phyloP scores from a whole-genome alignment of 495 filamentous ascomycete genomes.

The Copromyces sp. region DNA sequence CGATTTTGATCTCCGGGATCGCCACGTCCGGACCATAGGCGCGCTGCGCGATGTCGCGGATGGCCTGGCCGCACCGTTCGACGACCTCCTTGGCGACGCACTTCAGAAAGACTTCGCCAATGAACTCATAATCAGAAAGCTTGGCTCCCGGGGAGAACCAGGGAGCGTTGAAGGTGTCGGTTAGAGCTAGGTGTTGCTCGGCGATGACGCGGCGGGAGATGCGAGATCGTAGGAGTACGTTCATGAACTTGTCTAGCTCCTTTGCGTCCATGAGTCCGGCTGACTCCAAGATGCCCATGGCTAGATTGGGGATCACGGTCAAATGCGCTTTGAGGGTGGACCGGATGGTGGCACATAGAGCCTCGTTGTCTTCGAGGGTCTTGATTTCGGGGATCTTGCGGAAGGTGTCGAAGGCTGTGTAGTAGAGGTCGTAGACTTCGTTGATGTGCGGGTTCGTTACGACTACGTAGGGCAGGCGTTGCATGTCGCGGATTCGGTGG shows the following conservation, averaged over 20 bases:
- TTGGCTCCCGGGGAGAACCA: conserved; percentile 84
- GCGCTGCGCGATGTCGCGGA: conserved; percentile 55
- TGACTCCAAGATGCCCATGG: conserved; percentile 88
- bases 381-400: conserved; percentile 75
- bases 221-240: conserved; percentile 77
- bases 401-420: conserved; percentile 84
- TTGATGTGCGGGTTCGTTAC: conserved; percentile 91
- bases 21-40: conserved; percentile 57
- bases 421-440: conserved; percentile 94
- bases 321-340: conserved; percentile 77
- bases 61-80: conserved; percentile 64
- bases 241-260: conserved; percentile 90
- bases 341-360: conserved; percentile 71
- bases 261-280: conserved; percentile 65
- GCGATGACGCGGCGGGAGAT: conserved; percentile 95
- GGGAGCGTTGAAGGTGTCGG: conserved; percentile 85
- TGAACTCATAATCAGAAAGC: conserved; percentile 67
- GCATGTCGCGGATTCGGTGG: conserved; percentile 94
- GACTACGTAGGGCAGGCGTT: conserved; percentile 90
- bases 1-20: conserved; percentile 74
- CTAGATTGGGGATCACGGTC: conserved; percentile 84
- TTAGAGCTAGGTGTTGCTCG: conserved; percentile 94
- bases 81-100: conserved; percentile 90
- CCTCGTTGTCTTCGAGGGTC: conserved; percentile 82
- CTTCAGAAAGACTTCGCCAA: conserved; percentile 91